Base-by-base conservation (phyloP, 495 filamentous ascomycete species). In the Penicillium pancosmium region DNA sequence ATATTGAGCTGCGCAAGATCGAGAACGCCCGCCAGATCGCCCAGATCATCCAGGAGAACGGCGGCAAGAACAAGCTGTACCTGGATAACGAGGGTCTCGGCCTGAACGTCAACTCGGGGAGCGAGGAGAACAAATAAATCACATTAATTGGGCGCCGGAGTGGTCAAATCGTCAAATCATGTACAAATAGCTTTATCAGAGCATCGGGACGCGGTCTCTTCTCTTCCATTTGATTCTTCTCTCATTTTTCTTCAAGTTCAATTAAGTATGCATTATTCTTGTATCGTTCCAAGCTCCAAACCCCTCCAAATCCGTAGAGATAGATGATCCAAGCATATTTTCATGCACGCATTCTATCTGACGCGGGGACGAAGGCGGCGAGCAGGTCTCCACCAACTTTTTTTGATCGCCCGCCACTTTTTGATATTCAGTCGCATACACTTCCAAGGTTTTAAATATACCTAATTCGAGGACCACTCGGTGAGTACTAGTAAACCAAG, bases 1-100 rank as follows among this genome's bases (percentile, higher is more conserved):
- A 98, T 73, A 90, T 98, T 56, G 94, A 98, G 76, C 83, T 98
- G 67, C 89, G 93, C 73, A 91, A 92, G 82, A 95, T 98, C 69
- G 94, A 98, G 82, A 98, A 97, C 67, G 94, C 94, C 1, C 83
- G 90, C 65, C 83, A 86, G 18, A 95, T 98, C 71, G 95, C 94
- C 2, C 71, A 76, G 52, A 86, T 95, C 41, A 63, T 98, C 57
- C 90, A 96, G 71, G 90, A 93, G 72, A 83, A 82, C 54, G 91
- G 91, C 53, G 90, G 91, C 72, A 86, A 83, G 82, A 98, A 98
- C 81, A 96, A 95, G 82, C 79, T 98, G 49, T 92, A 96, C 68
- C 80, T 98, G 57, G 95, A 98, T 61, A 82, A 88, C 4, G 88
- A 93, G 68, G 92, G 91, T 16, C 77, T 98, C 67, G 94, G 94